Base-by-base conservation (phyloP, 352 stramenopile genomes). In the Blastocystis sp. region DNA sequence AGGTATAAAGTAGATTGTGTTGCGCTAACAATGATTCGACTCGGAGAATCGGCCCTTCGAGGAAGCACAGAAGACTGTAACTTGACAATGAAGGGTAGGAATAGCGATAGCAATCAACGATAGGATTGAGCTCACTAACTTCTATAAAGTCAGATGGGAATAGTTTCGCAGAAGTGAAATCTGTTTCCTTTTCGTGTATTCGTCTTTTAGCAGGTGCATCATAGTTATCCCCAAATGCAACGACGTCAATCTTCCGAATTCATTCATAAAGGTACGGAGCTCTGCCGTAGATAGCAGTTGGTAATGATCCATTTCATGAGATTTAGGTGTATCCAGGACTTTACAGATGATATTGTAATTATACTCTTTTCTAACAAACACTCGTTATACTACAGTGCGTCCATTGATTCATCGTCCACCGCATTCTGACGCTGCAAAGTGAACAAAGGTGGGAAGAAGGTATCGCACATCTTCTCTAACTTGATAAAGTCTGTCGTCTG, bases 391-490 rank as follows among this genome's bases (percentile, higher is more conserved):
- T 34, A 34, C 29, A 34, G 29, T 34, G 73, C 73, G 50, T 63
- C 73, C 39, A 69, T 84, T 11, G 43, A 11, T 9, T 68, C 56
- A 45, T 66, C 47, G 18, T 84, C 73, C 20, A 84, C 26, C 53
- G n/a, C 73, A 23, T 64, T 45, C 50, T 23, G 29, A 9, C 73
- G 45, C 56, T 84, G 47, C 50, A 47, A 66, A 56, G 43, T 37
- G 9, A 26, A 50, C 34, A 84, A 9, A 2, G 45, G 45, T 7
- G 73, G 73, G 50, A 84, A 84, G 73, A 84, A 84, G 18, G 37
- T 18, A 45, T 84, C 73, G 26, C 73, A 84, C 20, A 66, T 34
- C 29, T 64, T 26, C 53, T 66, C 73, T 11, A 84, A n/a, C n/a
- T 68, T 13, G 8, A 26, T 53, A 43, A 84, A 84, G 50, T 84